Percentiles rank a stretch among this genome's conserved stretches.
Conservation (phyloP, 352 stramenopile species). For the Phytophthora idaei region DNA sequence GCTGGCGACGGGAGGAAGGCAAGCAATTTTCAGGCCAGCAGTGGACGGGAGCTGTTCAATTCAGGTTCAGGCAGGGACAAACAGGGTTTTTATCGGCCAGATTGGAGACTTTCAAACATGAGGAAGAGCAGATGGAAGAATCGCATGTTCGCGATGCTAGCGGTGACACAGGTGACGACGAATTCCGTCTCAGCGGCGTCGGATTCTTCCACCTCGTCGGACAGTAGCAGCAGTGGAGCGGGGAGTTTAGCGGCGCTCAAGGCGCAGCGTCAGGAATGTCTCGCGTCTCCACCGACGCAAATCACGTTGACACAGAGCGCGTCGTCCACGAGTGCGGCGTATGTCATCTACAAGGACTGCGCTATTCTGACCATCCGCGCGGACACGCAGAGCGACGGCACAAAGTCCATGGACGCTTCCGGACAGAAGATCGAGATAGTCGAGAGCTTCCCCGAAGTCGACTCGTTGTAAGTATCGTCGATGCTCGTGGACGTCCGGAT, state of each 20-base stretch:
- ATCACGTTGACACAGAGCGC: conserved; percentile 34
- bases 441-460: conserved; percentile 34
- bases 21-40: conserved; percentile 7
- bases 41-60: conserved; percentile 3
- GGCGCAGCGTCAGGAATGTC: conserved; percentile 31
- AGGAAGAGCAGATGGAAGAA: conserved; percentile 15
- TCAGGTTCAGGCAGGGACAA: conserved; percentile 10
- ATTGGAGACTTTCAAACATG: conserved; percentile 9
- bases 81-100: not conserved
- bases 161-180: conserved; percentile 15
- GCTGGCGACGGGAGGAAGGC: conserved; percentile 4
- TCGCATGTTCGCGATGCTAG: conserved; percentile 14
- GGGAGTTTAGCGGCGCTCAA: conserved; percentile 32
- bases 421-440: conserved; percentile 30
- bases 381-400: conserved; percentile 32
- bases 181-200: not conserved
- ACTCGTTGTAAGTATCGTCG: conserved; percentile 26
- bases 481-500: not conserved
- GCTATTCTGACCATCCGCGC: conserved; percentile 34
- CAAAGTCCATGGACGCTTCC: conserved; percentile 36
- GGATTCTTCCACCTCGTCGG: conserved; percentile 1
- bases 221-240: conserved; percentile 11
- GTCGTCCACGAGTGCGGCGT: conserved; percentile 26
- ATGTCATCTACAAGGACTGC: conserved; percentile 42
- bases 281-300: conserved; percentile 26